Evolutionary conservation across 2,329 filamentous ascomycete genomes (phyloP).

Genomic region (Fonsecaea pedrosoi): DNA sequence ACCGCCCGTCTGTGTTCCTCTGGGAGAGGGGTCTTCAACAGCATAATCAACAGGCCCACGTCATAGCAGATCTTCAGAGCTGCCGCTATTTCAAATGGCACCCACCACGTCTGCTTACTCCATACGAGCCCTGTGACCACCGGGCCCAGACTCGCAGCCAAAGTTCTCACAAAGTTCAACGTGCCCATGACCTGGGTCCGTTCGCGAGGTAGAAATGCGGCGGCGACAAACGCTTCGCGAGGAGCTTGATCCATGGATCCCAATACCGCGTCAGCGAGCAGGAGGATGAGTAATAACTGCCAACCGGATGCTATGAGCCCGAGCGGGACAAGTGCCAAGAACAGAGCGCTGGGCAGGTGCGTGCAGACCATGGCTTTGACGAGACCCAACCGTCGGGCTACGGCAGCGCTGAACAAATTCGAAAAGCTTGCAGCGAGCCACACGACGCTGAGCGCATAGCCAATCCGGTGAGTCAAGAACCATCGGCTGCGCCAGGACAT

Average conservation of each 20-base stretch:
- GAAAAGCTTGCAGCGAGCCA: slow-evolving; percentile 57
- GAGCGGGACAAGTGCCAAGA: slow-evolving; percentile 67
- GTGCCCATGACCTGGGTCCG: slow-evolving; percentile 75
- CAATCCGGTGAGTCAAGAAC: slow-evolving; percentile 41
- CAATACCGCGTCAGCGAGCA: slow-evolving; percentile 67
- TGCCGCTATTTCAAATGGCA: slow-evolving; percentile 69
- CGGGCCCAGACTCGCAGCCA: slow-evolving; percentile 67
- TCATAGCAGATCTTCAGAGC: slow-evolving; percentile 68
- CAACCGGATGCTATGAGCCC: slow-evolving; percentile 62
- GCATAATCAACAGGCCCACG: slow-evolving; percentile 44
- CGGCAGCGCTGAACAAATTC: slow-evolving; percentile 63
- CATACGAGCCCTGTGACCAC: slow-evolving; percentile 70
- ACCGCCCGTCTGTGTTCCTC: slow-evolving; percentile 18
- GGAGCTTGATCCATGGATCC: slow-evolving; percentile 75
- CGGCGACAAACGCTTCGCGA: slow-evolving; percentile 71
- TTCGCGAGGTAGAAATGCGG: slow-evolving; percentile 68
- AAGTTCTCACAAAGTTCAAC: slow-evolving; percentile 72
- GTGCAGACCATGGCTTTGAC: slow-evolving; percentile 76
- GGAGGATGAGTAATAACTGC: slow-evolving; percentile 63
- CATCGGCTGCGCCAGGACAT: slow-evolving; percentile 11
- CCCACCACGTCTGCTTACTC: slow-evolving; percentile 62
- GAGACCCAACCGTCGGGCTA: slow-evolving; percentile 68
- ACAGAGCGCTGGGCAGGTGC: slow-evolving; percentile 72
- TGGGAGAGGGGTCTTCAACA: slow-evolving; percentile 25
- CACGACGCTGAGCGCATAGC: slow-evolving; percentile 53